Evolutionary conservation across 169 alveolate genomes (phyloP).

Genomic region (Plasmodium chabaudi): DNA sequence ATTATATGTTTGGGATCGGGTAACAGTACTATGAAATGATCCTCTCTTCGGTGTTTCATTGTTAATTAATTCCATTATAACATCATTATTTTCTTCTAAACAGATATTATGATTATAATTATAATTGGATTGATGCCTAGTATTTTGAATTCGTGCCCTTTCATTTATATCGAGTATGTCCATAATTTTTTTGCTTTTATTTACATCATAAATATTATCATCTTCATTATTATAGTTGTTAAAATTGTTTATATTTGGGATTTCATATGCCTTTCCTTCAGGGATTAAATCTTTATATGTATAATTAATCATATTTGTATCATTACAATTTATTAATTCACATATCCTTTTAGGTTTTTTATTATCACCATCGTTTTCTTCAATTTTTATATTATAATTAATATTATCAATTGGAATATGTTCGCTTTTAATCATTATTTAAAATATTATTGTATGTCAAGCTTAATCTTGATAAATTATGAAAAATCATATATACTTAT

Average conservation of each 20-base stretch:
- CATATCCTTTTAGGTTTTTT: background rate
- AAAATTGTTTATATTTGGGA: background rate
- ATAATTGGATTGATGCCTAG: too few species aligned
- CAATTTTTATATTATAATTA: slow-evolving; percentile 25
- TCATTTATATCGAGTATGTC: too few species aligned
- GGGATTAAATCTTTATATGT: background rate
- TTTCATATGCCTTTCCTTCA: background rate
- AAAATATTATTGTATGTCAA: slow-evolving; percentile 4
- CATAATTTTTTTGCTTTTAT: too few species aligned
- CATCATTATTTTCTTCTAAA: too few species aligned
- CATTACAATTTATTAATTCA: slow-evolving; percentile 31
- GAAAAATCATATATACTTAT: background rate
- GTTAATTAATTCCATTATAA: too few species aligned
- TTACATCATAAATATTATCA: too few species aligned
- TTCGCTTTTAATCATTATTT: slow-evolving; percentile 65
- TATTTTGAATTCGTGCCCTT: too few species aligned
- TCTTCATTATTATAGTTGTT: too few species aligned
- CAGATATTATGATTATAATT: too few species aligned
- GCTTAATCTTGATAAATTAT: background rate
- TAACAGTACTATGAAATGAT: too few species aligned
- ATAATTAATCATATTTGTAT: slow-evolving; percentile 3
- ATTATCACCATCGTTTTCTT: slow-evolving; percentile 21
- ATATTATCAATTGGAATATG: slow-evolving; percentile 47
- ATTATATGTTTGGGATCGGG: too few species aligned
- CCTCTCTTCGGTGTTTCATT: too few species aligned